Evolutionary conservation across 441 rosid species (phyloP), one percentile per base, ranked within the genome.

Genomic region (Euphorbia schlechtendalii): DNA sequence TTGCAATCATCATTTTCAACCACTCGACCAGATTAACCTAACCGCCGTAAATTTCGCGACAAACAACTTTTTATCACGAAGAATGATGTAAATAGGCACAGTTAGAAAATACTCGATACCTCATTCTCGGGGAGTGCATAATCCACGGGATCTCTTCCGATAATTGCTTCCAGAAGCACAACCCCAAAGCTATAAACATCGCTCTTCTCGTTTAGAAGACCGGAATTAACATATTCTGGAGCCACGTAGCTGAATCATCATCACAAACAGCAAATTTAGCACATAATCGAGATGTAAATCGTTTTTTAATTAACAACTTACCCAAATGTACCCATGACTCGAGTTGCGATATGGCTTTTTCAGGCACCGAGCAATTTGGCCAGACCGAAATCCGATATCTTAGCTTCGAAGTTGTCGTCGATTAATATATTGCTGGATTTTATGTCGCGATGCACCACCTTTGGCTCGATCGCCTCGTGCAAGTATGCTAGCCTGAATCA

Each of bases 281-380:
- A 55, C 34, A 53, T 28, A n/a, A n/a, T n/a, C n/a, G n/a, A n/a
- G n/a, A n/a, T n/a, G n/a, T n/a, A n/a, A n/a, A n/a, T n/a, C n/a
- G n/a, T n/a, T n/a, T n/a, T n/a, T n/a, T n/a, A n/a, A n/a, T n/a
- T n/a, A 61, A 32, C 48, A 45, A 52, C 80, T 75, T 65, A 87
- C 97, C 98, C 98, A 65, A 90, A 93, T 71, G 99, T 93, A 72
- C 99, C 99, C 99, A 93, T 90, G 49, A 90, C 97, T 71, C 97
- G 76, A 69, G 99, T 93, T 13, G 96, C 87, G 67, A 93, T 93
- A 74, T 93, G 91, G 72, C 89, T 93, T 81, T 84, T 88, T 64
- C 97, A 97, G 40, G 90, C 87, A 71, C 96, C 97, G 32, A 93
- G 83, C 71, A 93, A 73, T 82, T 93, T 93, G 48, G 99, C 97